Base-by-base conservation (phyloP, 345 rosid genomes). In the Isatis tinctoria region DNA sequence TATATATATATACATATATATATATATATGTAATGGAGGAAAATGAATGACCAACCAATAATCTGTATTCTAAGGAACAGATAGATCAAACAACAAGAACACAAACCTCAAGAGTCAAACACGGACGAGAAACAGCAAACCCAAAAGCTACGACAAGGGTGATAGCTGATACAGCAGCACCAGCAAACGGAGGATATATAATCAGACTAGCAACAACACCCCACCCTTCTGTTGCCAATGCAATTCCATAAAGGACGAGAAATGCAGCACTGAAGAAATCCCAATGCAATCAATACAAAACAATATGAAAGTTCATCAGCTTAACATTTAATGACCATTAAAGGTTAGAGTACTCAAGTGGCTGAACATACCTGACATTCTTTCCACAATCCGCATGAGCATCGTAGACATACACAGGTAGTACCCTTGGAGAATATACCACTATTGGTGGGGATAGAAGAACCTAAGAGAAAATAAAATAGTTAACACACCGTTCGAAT, bases 381-480 rank as follows among this genome's bases (percentile, higher is more conserved):
- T 90, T 89, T 72, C 93, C 99, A 73, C 90, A 87, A 77, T 96
- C 99, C 14, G 99, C 97, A 80, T 96, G 99, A 80, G 99, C 89
- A 81, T 92, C 99, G 70, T 96, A 96, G 33, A 96, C 95, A 79
- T 92, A 92, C 63, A 92, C 99, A 69, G 99, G 99, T 73, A 96
- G 79, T 48, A 96, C 98, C 79, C 99, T 82, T 39, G 99, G 98
- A 53, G 99, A 96, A 83, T 96, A 96, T 78, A 96, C 99, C 45
- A 96, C 98, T 74, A 96, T 90, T 30, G 99, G 99, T 27, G 98
- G 99, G 44, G 99, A 96, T 69, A 96, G 96, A 81, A 96, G 98
- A 78, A 96, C 99, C 99, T 96, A 78, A 47, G 81, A 52, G 41
- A 66, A 14, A 1, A 32, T 16, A 33, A 56, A 14, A n/a, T 36